Base-by-base conservation (phyloP, 2,329 filamentous ascomycete species). In the Zymoseptoria ardabiliae region DNA sequence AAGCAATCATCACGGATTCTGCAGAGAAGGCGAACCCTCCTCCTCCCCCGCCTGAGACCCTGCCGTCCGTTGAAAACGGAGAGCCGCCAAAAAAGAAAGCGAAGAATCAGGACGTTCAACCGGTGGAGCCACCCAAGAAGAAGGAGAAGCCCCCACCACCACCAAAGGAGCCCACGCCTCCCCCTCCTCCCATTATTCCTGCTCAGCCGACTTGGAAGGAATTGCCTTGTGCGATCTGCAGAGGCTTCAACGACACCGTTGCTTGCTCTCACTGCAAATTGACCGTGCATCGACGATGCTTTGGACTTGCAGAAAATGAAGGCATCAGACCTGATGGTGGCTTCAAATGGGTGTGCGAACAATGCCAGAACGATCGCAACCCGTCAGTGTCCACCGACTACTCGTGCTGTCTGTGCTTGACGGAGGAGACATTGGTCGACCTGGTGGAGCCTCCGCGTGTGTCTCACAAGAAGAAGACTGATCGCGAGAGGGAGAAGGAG, bases 371-470 rank as follows among this genome's bases (percentile, higher is more conserved):
- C 70, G 94, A 99, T 72, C 91, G 91, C 72, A 93, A 88, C 69
- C 91, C 93, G 4, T 86, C 90, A 65, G 87, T 96, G 51, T 97
- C 94, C n/a, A 93, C 95, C 59, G 86, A 88, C 70, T 97, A 97
- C 74, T 89, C 93, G 76, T 99, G 94, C 74, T 88, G 96, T 54
- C 79, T 99, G 35, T 99, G 94, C 71, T 90, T 94, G 13, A 83
- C 96, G 13, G 87, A 90, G 59, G 81, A 84, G 67, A 95, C 89
- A 0, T 86, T 91, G 56, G 86, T 90, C 65, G 91, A 96, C 63
- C 86, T 96, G 66, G 85, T 94, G 64, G 91, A 95, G 71, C 84
- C 88, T 19, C 87, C 91, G 1, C 96, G 90, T 75, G 78, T 85
- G 19, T 85, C 85, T 1, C 85, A 88, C 66, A 88, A 91, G 74